Evolutionary conservation across 2,329 filamentous ascomycete genomes (phyloP).

Genomic region (Botryotinia convoluta): DNA sequence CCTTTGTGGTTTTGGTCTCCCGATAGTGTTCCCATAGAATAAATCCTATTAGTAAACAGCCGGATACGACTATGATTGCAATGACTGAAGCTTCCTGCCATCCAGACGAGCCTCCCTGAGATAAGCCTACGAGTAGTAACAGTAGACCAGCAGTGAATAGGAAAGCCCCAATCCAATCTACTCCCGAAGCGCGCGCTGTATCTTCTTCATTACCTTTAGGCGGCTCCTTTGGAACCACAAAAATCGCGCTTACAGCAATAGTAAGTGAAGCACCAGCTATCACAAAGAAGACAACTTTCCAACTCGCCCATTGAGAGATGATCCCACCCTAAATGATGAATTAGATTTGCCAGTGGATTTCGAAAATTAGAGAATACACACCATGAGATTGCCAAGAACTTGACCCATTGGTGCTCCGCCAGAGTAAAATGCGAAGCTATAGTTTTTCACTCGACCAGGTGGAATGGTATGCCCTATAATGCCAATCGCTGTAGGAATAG

Average conservation of each 20-base stretch:
- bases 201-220: slow-evolving; percentile 26
- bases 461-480: slow-evolving; percentile 67
- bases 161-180: slow-evolving; percentile 66
- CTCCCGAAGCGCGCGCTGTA: slow-evolving; percentile 40
- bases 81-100: slow-evolving; percentile 63
- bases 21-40: slow-evolving; percentile 43
- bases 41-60: slow-evolving; percentile 45
- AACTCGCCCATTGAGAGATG: slow-evolving; percentile 59
- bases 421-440: slow-evolving; percentile 64
- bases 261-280: slow-evolving; percentile 58
- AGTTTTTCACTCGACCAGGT: slow-evolving; percentile 67
- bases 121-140: slow-evolving; percentile 63
- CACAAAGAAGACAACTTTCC: slow-evolving; percentile 68
- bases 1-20: slow-evolving; percentile 47
- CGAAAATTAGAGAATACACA: background rate
- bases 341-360: background rate
- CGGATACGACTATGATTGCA: slow-evolving; percentile 52
- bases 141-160: slow-evolving; percentile 62
- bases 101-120: slow-evolving; percentile 66
- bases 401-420: slow-evolving; percentile 64
- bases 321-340: slow-evolving; percentile 52
- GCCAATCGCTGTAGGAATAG: slow-evolving; percentile 68
- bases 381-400: slow-evolving; percentile 56
- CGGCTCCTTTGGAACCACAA: slow-evolving; percentile 57
- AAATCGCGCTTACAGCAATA: slow-evolving; percentile 55